These are phyloP conservation scores for Thermothelomyces thermophilus DNA, from an alignment of 2,329 filamentous ascomycete genomes.

Conservation along the genomic window DNA sequence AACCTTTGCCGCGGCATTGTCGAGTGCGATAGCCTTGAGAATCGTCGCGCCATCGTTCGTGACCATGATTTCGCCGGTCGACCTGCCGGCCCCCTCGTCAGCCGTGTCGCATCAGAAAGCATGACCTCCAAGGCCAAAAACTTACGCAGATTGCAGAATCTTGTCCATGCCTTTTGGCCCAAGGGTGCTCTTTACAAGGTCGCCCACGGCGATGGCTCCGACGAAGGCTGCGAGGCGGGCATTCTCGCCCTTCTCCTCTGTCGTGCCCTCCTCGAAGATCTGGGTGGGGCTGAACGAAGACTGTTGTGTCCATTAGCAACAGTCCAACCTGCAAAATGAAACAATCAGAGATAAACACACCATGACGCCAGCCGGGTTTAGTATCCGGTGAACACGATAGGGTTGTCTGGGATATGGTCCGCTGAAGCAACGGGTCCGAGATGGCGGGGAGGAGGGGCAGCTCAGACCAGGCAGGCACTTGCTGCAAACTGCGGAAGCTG, in stretches of 20 bases:
- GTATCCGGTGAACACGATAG: conserved; percentile 7
- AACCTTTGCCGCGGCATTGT: conserved; percentile 97
- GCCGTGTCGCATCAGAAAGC: not conserved
- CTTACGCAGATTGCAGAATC: conserved; percentile 89
- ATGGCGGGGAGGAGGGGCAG: conserved; percentile 23
- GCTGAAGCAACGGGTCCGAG: conserved; percentile 6
- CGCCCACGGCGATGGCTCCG: conserved; percentile 93
- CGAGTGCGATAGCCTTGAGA: conserved; percentile 94
- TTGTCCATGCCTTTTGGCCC: conserved; percentile 99
- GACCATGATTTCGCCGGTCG: conserved; percentile 94
- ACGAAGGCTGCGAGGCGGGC: conserved; percentile 97
- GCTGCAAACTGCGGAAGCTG: conserved; percentile 14
- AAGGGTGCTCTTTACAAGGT: conserved; percentile 93
- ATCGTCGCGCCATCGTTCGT: conserved; percentile 99
- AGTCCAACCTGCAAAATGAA: not conserved
- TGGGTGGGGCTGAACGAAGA: conserved; percentile 80
- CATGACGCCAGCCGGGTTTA: conserved; percentile 16
- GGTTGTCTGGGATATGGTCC: conserved; percentile 7
- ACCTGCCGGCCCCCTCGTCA: conserved; percentile 45
- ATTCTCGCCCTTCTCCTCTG: conserved; percentile 98
- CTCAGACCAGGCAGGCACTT: conserved; percentile 19
- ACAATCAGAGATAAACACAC: conserved; percentile 7
- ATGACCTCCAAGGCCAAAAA: conserved; percentile 23
- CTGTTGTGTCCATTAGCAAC: conserved; percentile 25
- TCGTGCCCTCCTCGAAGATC: conserved; percentile 96